phyloP scores from a whole-genome alignment of 805 yeast species.

The Debaryomyces tyrocola region DNA sequence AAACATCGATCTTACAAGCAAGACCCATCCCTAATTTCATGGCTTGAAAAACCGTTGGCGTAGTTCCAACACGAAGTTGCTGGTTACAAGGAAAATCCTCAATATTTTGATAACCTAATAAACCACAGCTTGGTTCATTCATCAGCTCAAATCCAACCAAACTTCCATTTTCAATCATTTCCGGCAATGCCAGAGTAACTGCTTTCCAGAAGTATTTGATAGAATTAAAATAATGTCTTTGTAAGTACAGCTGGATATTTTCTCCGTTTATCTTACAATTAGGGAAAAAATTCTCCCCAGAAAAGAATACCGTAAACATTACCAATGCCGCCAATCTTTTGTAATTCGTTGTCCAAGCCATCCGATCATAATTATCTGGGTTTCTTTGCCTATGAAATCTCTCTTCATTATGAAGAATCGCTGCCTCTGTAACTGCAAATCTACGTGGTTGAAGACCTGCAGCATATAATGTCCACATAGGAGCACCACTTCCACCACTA shows the following conservation, averaged over 20 bases:
- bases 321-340: conserved; percentile 69
- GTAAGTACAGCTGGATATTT: conserved; percentile 79
- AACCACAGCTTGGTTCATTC: conserved; percentile 84
- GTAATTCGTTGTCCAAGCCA: conserved; percentile 94
- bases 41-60: conserved; percentile 79
- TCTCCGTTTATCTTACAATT: conserved; percentile 65
- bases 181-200: conserved; percentile 24
- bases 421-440: conserved; percentile 76
- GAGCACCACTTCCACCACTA: conserved; percentile 92
- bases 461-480: conserved; percentile 87
- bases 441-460: conserved; percentile 81
- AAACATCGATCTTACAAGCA: conserved; percentile 64
- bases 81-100: conserved; percentile 56
- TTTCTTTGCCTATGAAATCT: conserved; percentile 35
- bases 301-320: conserved; percentile 85
- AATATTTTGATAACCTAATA: conserved; percentile 62
- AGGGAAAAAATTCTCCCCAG: conserved; percentile 77
- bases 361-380: conserved; percentile 62
- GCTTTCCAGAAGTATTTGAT: conserved; percentile 38
- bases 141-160: conserved; percentile 79
- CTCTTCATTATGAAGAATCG: conserved; percentile 64
- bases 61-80: conserved; percentile 71
- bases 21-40: conserved; percentile 79
- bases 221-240: conserved; percentile 58
- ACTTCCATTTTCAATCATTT: conserved; percentile 42